Evolutionary conservation across 306 rosid genomes (phyloP), one percentile per base, ranked within the genome.

Genomic region (Citrullus colocynthis): DNA sequence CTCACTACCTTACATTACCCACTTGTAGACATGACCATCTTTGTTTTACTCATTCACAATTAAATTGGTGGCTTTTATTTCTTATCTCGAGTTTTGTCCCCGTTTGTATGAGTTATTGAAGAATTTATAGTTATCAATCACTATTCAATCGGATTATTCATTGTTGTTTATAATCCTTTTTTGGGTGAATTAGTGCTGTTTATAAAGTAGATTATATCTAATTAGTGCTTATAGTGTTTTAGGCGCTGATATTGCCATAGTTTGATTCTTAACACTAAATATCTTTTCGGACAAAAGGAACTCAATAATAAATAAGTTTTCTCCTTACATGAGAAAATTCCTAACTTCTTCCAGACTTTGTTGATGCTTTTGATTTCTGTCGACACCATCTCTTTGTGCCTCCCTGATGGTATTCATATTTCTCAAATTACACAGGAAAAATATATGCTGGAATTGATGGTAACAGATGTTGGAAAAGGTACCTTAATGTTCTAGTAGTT

Each of bases 401-500:
- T 67, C 32, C 73, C 83, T 84, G 76, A 82, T 65, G n/a, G 80
- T 79, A 34, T 80, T 63, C 75, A 67, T 59, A 37, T 76, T 58
- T 54, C 34, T 37, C 28, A 78, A 81, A 80, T 63, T 83, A 57
- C 72, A 62, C 97, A 95, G 99, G 97, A 92, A 30, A n/a, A 75
- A 72, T 91, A 92, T 82, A 76, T 79, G 41, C 51, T 92, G 81
- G 93, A 95, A 52, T 77, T 92, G 37, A 84, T 89, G 81, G 90
- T 95, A 52, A 92, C 93, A 28, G 97, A 95, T 79, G 83, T 92
- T 84, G 93, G 96, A 71, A 86, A 84, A 90, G 99, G 99, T 95
- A 85, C 72, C 75, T 78, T 58, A 39, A 69, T 64, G 48, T 42
- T 5, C 24, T 45, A 52, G 6, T 58, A 42, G 30, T 39, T 74